These are phyloP conservation scores for Microbotryum silenes-acaulis DNA, from an alignment of 1,284 basidiomycete species.

Conservation along the genomic window DNA sequence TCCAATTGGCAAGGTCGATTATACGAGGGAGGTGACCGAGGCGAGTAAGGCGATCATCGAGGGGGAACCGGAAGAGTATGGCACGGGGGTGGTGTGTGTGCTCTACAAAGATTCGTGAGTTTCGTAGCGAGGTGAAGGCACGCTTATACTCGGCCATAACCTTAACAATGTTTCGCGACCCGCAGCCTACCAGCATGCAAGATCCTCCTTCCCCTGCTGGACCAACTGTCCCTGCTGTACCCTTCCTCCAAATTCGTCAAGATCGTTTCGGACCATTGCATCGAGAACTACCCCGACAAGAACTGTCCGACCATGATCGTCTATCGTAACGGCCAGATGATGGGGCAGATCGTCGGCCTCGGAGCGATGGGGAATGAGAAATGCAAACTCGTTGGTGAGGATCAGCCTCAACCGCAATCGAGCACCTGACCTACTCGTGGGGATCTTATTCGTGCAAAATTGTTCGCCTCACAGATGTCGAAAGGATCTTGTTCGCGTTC, in stretches of 20 bases:
- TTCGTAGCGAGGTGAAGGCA: neutral
- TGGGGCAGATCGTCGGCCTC: conserved; percentile 74
- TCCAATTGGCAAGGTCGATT: conserved; percentile 86
- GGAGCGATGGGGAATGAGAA: conserved; percentile 53
- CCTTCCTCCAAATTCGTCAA: conserved; percentile 92
- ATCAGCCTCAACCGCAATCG: neutral
- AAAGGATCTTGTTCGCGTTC: conserved; percentile 33
- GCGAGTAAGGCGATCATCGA: conserved; percentile 67
- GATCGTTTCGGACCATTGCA: conserved; percentile 91
- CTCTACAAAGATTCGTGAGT: conserved; percentile 79
- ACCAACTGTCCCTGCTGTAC: conserved; percentile 66
- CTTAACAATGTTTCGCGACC: no score
- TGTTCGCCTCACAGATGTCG: conserved; percentile 23
- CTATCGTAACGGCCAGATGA: conserved; percentile 83
- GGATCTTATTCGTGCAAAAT: no score
- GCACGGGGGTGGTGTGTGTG: conserved; percentile 80
- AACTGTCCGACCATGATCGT: conserved; percentile 87
- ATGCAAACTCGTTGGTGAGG: conserved; percentile 72
- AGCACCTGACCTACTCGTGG: no score
- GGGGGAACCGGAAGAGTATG: conserved; percentile 55
- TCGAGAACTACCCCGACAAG: conserved; percentile 86
- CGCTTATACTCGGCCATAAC: neutral
- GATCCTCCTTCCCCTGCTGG: conserved; percentile 63
- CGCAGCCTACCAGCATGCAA: conserved; percentile 69
- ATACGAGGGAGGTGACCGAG: conserved; percentile 89